Evolutionary conservation across 1,139 yeast genomes (phyloP), one percentile per base, ranked within the genome.

Genomic region (Pichia sp.): DNA sequence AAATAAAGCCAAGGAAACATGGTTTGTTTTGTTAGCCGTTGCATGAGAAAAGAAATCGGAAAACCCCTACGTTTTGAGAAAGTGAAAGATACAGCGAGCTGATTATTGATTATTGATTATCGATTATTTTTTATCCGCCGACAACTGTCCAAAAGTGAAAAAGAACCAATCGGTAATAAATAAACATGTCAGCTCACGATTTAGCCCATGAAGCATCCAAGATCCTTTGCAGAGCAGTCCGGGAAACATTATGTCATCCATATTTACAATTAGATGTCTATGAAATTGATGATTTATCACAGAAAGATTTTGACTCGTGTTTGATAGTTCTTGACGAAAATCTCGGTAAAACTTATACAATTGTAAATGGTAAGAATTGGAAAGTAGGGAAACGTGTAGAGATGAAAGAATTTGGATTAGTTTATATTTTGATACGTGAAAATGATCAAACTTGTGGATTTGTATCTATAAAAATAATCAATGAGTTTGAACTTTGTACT

Each of bases 361-460:
- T 10, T 9, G 28, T 49, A 9, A 49, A 58, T 14, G 63, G 63
- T 1, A 30, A 7, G 10, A 25, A 47, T 5, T 77, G 82, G 82
- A 65, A 67, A 49, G 51, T 33, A 0, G 67, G 67, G 3, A 77
- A 77, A 57, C 46, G 58, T 9, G 62, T 59, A 6, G 82, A 77
- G 58, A 70, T 77, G 73, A 56, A 60, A 28, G 79, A 76, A 50
- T 58, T 67, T 0, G 81, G 81, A 0, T 61, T 58, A 22, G 49
- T 56, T 1, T 58, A 58, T 51, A 28, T 56, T 0, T n/a, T 55
- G 6, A n/a, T 58, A 11, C 22, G 13, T 28, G 19, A 48, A 19
- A 36, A 30, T 11, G 39, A 10, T 9, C 13, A 43, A 16, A n/a
- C 46, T n/a, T 13, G 53, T 47, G 53, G 63, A 27, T 49, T 53